Base-by-base conservation (phyloP, 805 yeast species). In the Metschnikowia peoriensis region DNA sequence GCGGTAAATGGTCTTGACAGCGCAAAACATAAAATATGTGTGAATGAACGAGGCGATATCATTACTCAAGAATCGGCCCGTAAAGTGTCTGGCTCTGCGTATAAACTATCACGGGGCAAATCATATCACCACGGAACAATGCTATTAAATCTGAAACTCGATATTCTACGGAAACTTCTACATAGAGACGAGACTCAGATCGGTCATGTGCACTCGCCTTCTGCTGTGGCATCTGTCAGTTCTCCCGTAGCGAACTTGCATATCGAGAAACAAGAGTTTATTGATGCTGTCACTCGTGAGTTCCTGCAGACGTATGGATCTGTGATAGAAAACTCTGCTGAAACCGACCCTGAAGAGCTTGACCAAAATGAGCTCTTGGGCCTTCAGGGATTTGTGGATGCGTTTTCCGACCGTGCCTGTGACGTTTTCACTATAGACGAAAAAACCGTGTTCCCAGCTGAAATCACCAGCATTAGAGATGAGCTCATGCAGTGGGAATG, bases 101-200 rank as follows among this genome's bases (percentile, higher is more conserved):
- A 82, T 68, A 92, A 92, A 65, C 76, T 94, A 34, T 85, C 96
- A 6, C 78, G 80, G 46, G 92, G 94, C 0, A 83, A 83, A 60
- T 84, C 96, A 7, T 86, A 92, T 59, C 99, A 94, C 65, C 99
- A 94, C 71, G 99, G 97, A 0, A 94, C 99, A 0, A 89, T 94
- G 97, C 74, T 94, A 7, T 72, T 94, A 27, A 71, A 80, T 50
- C 84, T 96, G 41, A 75, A 84, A 38, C 69, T 94, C 28, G 75
- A 75, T n/a, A 68, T 76, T 0, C 73, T 94, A 52, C 73, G 84
- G 1, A 73, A 80, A n/a, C 65, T 89, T 12, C 72, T 94, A 53
- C 77, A 78, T 37, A 72, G 84, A 14, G 78, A 75, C 41, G 67
- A 70, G 10, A 56, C 68, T 1, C 58, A 67, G 4, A 58, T 71